Base-by-base conservation (phyloP, 768 basidiomycete species). In the Nevesoporus exiguus region DNA sequence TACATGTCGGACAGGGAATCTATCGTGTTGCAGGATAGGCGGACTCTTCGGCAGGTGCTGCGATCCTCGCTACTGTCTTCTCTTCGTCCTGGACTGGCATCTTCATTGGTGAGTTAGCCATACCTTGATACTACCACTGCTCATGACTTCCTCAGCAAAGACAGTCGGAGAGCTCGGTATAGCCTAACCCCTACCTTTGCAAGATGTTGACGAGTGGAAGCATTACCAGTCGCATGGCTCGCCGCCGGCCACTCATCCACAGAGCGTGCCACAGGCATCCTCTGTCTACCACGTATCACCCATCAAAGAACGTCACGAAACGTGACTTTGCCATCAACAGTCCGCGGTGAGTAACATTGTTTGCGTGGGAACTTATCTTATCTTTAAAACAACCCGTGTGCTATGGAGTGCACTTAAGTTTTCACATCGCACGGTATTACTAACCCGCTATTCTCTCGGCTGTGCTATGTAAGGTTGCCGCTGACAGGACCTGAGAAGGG, bases 261-360 rank as follows among this genome's bases (percentile, higher is more conserved):
- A 49, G 0, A 64, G 61, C 3, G 66, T 70, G 5, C 71, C 72
- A 27, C 76, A 72, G 74, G 65, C 74, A 6, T 74, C 80, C 0
- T 77, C 78, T 1, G 73, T 86, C 3, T 82, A 85, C 63, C 77
- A 84, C 13, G 85, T 8, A 61, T 86, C 2, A 76, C 86, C 7
- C 85, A 85, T 0, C 79, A 3, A 80, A 79, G 59, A 84, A 83
- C 56, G 77, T 86, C 40, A 22, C 63, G 2, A 70, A 71, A 4
- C 73, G 79, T 8, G 84, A 87, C 62, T 83, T 88, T 55, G 85
- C 83, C 0, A 76, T 86, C 40, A 84, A 81, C 34, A 85, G 85
- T 11, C 80, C 83, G 15, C 61, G 24, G 85, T 85, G 68, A 34
- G 77, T 66, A 34, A 2, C 21, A 40, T 33, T 21, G 1, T 10